Percentiles rank a stretch among this genome's conserved stretches.
Evolutionary conservation across 495 filamentous ascomycete species (phyloP).

Genomic region (Chaetomium cochliodes): DNA sequence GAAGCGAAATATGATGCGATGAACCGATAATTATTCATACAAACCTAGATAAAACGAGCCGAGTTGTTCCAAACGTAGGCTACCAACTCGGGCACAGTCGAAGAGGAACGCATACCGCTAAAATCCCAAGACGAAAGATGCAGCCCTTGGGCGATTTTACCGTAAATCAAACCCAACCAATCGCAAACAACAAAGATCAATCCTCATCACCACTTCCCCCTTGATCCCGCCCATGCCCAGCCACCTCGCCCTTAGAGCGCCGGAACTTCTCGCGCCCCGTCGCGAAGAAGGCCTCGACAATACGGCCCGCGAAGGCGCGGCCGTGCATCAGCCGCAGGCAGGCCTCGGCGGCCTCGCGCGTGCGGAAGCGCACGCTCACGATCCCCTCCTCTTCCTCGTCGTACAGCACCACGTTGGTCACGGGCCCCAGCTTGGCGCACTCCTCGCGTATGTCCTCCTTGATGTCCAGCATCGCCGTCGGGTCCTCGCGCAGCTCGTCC

Average conservation of each 20-base stretch:
- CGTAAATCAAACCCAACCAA: background rate
- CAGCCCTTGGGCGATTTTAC: too few relatives aligned
- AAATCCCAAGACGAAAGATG: too few relatives aligned
- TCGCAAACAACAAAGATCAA: conserved; percentile 22
- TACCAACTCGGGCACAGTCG: background rate
- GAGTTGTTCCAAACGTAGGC: background rate
- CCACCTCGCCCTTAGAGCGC: conserved; percentile 55
- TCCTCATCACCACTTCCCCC: conserved; percentile 33
- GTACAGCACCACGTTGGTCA: conserved; percentile 88
- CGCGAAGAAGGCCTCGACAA: conserved; percentile 72
- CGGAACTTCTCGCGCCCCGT: conserved; percentile 75
- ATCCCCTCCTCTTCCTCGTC: conserved; percentile 87
- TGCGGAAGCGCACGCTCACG: conserved; percentile 74
- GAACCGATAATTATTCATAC: background rate
- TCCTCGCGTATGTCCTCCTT: conserved; percentile 92
- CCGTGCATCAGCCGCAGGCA: conserved; percentile 81
- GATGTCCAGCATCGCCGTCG: conserved; percentile 80
- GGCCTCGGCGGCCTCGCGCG: conserved; percentile 64
- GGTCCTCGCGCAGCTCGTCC: conserved; percentile 79
- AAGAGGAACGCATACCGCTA: background rate
- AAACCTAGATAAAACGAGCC: background rate
- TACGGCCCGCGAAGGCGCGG: conserved; percentile 69
- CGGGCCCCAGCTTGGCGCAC: conserved; percentile 78
- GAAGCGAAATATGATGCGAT: background rate
- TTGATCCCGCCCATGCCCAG: conserved; percentile 25